These are phyloP conservation scores for Monotropa hypopitys DNA, from an alignment of 179 eudicot species.

Conservation along the genomic window DNA sequence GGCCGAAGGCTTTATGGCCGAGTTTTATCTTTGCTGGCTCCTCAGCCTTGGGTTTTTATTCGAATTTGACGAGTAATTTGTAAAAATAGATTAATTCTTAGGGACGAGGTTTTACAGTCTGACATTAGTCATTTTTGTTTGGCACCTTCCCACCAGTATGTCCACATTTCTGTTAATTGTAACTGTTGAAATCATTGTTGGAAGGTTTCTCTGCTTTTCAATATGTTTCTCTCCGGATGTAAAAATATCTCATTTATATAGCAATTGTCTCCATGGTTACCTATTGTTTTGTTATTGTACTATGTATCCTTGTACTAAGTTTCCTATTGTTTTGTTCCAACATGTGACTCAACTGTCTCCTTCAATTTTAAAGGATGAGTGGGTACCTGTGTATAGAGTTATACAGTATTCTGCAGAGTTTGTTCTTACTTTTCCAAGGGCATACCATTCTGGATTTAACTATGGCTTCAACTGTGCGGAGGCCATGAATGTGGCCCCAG, in stretches of 20 bases:
- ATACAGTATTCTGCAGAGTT: constrained; percentile 51
- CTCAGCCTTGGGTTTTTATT: no score
- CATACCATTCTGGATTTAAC: constrained; percentile 56
- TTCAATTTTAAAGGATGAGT: constrained; percentile 41
- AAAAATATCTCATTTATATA: background rate
- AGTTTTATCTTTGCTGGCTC: no score
- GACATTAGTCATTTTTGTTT: background rate
- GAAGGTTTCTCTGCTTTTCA: background rate
- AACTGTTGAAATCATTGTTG: background rate
- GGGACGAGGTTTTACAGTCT: no score
- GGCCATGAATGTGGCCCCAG: constrained; percentile 65
- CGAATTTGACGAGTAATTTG: no score
- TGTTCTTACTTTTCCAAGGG: constrained; percentile 56
- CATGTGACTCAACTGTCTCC: constrained; percentile 61
- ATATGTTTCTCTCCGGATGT: background rate
- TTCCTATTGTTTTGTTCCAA: background rate
- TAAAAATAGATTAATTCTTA: no score
- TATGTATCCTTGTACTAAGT: background rate
- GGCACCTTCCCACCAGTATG: background rate
- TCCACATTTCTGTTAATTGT: background rate
- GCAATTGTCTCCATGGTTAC: background rate
- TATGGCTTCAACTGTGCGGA: constrained; percentile 65
- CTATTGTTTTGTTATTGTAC: no score
- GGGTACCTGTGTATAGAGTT: constrained; percentile 44
- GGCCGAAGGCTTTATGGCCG: no score